Conservation (phyloP, 2,329 filamentous ascomycete species). For the Ophioceras dolichostomum region DNA sequence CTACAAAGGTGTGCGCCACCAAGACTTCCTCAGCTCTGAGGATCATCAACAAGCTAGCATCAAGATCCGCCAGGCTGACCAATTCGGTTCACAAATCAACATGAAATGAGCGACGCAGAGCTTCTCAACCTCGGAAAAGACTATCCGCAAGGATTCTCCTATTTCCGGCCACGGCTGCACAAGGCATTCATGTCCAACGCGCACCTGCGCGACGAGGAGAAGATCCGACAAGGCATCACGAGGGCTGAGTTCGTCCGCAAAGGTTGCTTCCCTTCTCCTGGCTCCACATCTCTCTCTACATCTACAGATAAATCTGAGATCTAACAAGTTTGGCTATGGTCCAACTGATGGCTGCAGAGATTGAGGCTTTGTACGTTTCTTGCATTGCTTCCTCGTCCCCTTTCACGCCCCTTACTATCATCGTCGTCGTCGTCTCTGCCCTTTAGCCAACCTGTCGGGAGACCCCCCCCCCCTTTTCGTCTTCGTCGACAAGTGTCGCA, state of each 20-base stretch:
- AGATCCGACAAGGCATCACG: constrained; percentile 65
- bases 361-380: constrained; percentile 72
- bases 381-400: background rate
- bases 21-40: too few species aligned
- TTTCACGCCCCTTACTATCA: too few species aligned
- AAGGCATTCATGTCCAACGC: constrained; percentile 73
- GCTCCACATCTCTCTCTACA: background rate
- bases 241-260: constrained; percentile 85
- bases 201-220: constrained; percentile 53
- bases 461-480: too few species aligned
- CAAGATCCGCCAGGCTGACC: too few species aligned
- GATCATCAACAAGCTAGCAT: too few species aligned
- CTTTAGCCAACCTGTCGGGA: too few species aligned
- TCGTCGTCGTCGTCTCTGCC: too few species aligned
- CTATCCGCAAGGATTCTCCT: constrained; percentile 72
- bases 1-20: constrained; percentile 67
- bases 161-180: constrained; percentile 73
- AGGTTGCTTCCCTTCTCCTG: constrained; percentile 40
- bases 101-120: too few species aligned
- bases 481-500: too few species aligned
- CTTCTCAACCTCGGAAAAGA: constrained; percentile 73
- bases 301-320: too few species aligned
- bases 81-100: too few species aligned
- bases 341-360: constrained; percentile 61
- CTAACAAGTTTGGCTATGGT: constrained; percentile 2